Evolutionary conservation across 1,284 basidiomycete species (phyloP).

Genomic region (Moniliophthora roreri): DNA sequence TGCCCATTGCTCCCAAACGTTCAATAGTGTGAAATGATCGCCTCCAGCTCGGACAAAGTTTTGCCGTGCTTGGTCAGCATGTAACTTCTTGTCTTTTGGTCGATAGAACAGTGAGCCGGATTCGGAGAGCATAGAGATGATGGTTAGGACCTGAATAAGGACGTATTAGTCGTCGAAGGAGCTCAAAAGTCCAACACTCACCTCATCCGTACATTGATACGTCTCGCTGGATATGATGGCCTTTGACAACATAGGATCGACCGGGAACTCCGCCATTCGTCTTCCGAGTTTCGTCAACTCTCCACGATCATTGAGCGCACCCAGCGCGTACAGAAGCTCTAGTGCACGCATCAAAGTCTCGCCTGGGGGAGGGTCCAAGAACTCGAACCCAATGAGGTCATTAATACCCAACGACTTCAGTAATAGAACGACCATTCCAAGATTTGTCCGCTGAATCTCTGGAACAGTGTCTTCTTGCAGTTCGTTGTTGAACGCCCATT

Average conservation of each 20-base stretch:
- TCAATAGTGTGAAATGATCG: constrained; percentile 96
- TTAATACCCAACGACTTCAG: constrained; percentile 97
- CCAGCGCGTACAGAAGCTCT: constrained; percentile 92
- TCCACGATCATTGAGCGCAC: constrained; percentile 94
- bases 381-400: constrained; percentile 97
- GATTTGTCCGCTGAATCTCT: constrained; percentile 96
- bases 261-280: constrained; percentile 98
- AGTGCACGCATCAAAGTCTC: constrained; percentile 97
- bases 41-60: constrained; percentile 96
- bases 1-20: constrained; percentile 99
- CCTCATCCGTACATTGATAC: constrained; percentile 96
- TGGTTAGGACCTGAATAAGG: constrained; percentile 80
- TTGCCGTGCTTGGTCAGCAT: constrained; percentile 95
- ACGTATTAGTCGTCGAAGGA: neutral
- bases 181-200: constrained; percentile 31
- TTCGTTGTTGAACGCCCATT: constrained; percentile 95
- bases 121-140: constrained; percentile 97
- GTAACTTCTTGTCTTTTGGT: constrained; percentile 95
- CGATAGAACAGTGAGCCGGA: constrained; percentile 94
- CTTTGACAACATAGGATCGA: constrained; percentile 97
- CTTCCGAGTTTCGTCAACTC: constrained; percentile 96
- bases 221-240: constrained; percentile 94
- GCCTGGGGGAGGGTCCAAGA: constrained; percentile 97
- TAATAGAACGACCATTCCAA: constrained; percentile 94
- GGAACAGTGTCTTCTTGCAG: constrained; percentile 96